phyloP scores from a whole-genome alignment of 148 eudicot genomes.

The Agrostemma githago region DNA sequence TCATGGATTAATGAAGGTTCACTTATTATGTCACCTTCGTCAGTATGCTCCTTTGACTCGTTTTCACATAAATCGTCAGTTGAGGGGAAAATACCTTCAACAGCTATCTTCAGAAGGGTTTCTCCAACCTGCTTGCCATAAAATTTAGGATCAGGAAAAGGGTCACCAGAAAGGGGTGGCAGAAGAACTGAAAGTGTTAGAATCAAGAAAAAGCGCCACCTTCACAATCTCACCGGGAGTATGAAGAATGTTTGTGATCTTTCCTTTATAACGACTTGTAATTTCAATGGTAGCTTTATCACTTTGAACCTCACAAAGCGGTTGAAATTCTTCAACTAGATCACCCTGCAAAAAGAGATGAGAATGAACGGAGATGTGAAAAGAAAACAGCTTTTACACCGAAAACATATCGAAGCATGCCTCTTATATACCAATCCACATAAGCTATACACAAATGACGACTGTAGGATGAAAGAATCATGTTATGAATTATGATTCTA shows the following conservation, averaged over 20 bases:
- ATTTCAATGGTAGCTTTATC: constrained; percentile 99
- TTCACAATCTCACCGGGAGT: constrained; percentile 78
- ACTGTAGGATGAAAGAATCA: neutral
- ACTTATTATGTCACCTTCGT: constrained; percentile 25
- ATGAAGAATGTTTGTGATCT: constrained; percentile 60
- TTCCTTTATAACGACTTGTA: constrained; percentile 92
- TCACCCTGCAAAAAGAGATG: constrained; percentile 57
- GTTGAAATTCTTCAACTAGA: constrained; percentile 84
- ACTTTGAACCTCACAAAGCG: constrained; percentile 98
- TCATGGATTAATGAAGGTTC: constrained; percentile 27
- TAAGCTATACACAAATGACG: neutral
- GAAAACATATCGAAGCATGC: too few species aligned
- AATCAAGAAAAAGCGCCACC: constrained; percentile 34
- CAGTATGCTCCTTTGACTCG: constrained; percentile 18
- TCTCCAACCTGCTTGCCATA: constrained; percentile 72
- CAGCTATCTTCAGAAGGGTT: constrained; percentile 68
- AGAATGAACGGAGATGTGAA: neutral
- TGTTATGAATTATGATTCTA: neutral
- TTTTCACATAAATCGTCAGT: constrained; percentile 28
- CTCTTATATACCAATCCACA: neutral
- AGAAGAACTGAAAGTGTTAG: neutral
- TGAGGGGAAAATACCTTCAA: constrained; percentile 40
- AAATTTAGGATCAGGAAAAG: neutral
- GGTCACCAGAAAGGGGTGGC: neutral
- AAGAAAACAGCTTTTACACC: neutral